Evolutionary conservation across 148 eudicot genomes (phyloP).

Genomic region (Linanthus parryae): DNA sequence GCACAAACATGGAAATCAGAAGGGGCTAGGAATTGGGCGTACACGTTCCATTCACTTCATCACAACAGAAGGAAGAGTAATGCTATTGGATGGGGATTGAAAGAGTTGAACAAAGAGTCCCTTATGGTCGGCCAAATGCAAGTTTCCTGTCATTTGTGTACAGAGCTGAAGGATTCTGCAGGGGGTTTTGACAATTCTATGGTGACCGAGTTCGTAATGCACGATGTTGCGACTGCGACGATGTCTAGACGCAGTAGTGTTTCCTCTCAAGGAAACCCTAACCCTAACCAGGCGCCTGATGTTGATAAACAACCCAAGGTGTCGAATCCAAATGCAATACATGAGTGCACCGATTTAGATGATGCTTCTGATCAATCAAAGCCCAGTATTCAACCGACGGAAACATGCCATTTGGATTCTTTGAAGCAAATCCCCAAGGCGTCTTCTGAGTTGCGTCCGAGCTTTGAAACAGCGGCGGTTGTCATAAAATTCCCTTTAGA

Average conservation of each 20-base stretch:
- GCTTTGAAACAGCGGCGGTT: slow-evolving; percentile 69
- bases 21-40: slow-evolving; percentile 60
- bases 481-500: slow-evolving; percentile 58
- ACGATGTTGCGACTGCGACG: slow-evolving; percentile 59
- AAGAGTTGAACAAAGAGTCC: slow-evolving; percentile 49
- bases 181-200: slow-evolving; percentile 45
- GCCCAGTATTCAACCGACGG: slow-evolving; percentile 22
- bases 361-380: slow-evolving; percentile 27
- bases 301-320: slow-evolving; percentile 17
- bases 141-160: slow-evolving; percentile 65
- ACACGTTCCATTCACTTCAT: slow-evolving; percentile 73
- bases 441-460: slow-evolving; percentile 52
- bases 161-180: slow-evolving; percentile 38
- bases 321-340: slow-evolving; percentile 17
- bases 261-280: slow-evolving; percentile 30
- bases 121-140: slow-evolving; percentile 81
- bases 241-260: slow-evolving; percentile 45
- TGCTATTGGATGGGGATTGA: slow-evolving; percentile 49
- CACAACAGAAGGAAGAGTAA: slow-evolving; percentile 63
- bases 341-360: slow-evolving; percentile 27
- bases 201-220: slow-evolving; percentile 71
- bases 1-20: slow-evolving; percentile 77
- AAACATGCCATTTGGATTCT: slow-evolving; percentile 22
- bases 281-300: slow-evolving; percentile 23
- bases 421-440: slow-evolving; percentile 34